Evolutionary conservation across 169 alveolate species (phyloP).

Genomic region (Eimeria maxima): DNA sequence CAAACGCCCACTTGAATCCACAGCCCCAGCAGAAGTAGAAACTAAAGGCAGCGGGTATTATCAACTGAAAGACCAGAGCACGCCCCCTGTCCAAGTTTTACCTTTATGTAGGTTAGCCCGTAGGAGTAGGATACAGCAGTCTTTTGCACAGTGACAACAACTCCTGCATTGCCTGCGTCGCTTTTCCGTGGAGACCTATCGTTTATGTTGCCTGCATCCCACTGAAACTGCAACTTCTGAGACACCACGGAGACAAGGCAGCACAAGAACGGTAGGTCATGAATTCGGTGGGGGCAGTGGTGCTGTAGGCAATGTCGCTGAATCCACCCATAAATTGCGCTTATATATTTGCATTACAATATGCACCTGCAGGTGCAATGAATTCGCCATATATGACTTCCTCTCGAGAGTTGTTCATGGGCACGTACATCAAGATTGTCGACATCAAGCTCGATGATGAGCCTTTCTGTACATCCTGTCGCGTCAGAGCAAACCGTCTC

Average conservation of each 20-base stretch:
- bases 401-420: background rate
- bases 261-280: background rate
- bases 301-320: background rate
- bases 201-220: constrained; percentile 70
- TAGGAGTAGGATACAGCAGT: constrained; percentile 76
- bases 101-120: constrained; percentile 62
- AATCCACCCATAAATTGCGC: background rate
- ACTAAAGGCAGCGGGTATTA: background rate
- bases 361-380: background rate
- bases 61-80: background rate
- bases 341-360: too few species aligned
- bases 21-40: background rate
- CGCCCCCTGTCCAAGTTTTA: background rate
- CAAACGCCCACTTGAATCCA: background rate
- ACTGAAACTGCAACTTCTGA: constrained; percentile 76
- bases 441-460: constrained; percentile 63
- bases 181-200: constrained; percentile 59
- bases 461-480: constrained; percentile 56
- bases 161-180: constrained; percentile 77
- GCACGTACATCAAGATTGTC: constrained; percentile 50
- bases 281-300: background rate
- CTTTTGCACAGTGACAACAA: constrained; percentile 71
- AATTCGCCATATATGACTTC: background rate
- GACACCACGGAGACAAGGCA: background rate
- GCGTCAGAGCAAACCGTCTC: constrained; percentile 58